Percentiles rank a stretch among this genome's conserved stretches.
Evolutionary conservation across 2,329 filamentous ascomycete species (phyloP).

Genomic region (Bipolaris sorokiniana): DNA sequence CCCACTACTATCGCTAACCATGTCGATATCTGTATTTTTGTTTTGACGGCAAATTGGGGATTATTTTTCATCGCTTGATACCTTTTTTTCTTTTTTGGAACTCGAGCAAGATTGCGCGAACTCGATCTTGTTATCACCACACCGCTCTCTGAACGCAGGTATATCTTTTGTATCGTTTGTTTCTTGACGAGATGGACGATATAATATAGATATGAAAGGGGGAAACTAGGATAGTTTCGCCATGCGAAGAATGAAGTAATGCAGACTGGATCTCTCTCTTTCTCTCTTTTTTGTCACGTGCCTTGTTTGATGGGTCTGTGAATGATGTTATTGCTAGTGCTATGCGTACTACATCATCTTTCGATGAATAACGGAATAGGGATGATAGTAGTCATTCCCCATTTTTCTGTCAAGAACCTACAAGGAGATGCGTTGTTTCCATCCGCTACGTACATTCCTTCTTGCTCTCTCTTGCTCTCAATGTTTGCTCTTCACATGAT

Average conservation of each 20-base stretch:
- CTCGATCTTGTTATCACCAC: constrained; percentile 2
- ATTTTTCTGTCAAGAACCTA: too few species aligned
- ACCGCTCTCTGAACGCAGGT: background rate
- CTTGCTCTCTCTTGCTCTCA: too few species aligned
- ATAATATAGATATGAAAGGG: background rate
- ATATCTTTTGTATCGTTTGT: background rate
- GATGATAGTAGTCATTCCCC: too few species aligned
- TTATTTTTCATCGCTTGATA: constrained; percentile 3
- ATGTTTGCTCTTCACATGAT: too few species aligned
- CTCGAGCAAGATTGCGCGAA: background rate
- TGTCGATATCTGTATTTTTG: constrained; percentile 17
- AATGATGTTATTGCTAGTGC: too few species aligned
- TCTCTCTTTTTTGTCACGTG: background rate
- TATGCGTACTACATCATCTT: too few species aligned
- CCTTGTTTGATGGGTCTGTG: too few species aligned
- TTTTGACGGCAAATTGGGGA: constrained; percentile 14
- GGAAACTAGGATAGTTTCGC: too few species aligned
- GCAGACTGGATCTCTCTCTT: background rate
- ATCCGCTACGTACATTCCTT: too few species aligned
- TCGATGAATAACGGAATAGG: too few species aligned
- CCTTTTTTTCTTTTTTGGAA: constrained; percentile 1
- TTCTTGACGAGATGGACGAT: constrained; percentile 5
- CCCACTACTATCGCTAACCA: background rate
- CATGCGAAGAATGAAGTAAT: background rate
- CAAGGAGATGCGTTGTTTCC: too few species aligned